Evolutionary conservation across 2,329 filamentous ascomycete genomes (phyloP).

Genomic region (Fusarium algeriense): DNA sequence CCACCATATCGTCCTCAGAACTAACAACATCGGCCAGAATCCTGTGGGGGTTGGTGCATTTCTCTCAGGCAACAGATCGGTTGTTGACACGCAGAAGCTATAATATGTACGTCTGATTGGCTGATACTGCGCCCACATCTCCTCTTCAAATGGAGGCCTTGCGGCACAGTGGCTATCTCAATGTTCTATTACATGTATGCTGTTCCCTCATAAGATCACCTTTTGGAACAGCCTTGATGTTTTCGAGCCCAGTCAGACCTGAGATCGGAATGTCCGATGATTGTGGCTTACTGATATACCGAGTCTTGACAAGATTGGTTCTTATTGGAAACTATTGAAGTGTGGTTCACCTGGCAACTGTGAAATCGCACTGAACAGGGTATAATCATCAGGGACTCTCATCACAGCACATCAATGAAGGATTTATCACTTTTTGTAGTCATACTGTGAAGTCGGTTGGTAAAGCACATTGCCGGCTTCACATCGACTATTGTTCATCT

Average conservation of each 20-base stretch:
- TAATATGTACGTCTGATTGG: slow-evolving; percentile 35
- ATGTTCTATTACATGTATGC: slow-evolving; percentile 20
- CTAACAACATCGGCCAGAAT: background rate
- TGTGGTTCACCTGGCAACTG: background rate
- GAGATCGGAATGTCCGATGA: slow-evolving; percentile 19
- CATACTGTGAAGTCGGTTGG: background rate
- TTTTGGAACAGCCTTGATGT: slow-evolving; percentile 32
- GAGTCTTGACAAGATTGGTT: background rate
- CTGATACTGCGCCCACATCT: slow-evolving; percentile 29
- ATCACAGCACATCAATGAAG: background rate
- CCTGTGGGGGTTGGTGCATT: slow-evolving; percentile 31
- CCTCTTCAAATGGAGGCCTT: slow-evolving; percentile 20
- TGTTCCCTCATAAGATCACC: slow-evolving; percentile 27
- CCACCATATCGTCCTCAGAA: background rate
- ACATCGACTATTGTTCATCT: slow-evolving; percentile 6
- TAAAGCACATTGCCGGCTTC: slow-evolving; percentile 4
- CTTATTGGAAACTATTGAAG: slow-evolving; percentile 5
- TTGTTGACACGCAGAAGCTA: slow-evolving; percentile 22
- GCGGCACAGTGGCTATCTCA: slow-evolving; percentile 23
- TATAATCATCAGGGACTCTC: slow-evolving; percentile 27
- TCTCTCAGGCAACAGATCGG: slow-evolving; percentile 31
- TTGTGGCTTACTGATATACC: slow-evolving; percentile 4
- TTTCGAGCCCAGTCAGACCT: slow-evolving; percentile 37
- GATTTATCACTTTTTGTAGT: slow-evolving; percentile 7
- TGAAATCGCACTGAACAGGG: background rate